phyloP scores from a whole-genome alignment of 2,329 filamentous ascomycete genomes.

The Cytospora piceae region DNA sequence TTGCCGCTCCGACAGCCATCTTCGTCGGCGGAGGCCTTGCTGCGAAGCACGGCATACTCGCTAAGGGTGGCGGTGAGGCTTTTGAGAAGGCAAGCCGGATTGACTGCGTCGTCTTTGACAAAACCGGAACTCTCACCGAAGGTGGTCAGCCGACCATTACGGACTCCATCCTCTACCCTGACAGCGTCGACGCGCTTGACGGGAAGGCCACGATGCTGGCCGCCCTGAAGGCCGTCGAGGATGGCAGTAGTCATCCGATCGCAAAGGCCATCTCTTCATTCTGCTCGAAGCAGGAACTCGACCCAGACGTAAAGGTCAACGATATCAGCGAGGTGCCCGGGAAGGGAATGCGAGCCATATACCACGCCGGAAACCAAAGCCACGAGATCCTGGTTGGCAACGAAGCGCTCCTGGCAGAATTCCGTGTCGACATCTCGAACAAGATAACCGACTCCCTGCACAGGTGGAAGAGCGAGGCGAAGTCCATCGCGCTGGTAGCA shows the following conservation, averaged over 20 bases:
- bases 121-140: slow-evolving; percentile 81
- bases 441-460: slow-evolving; percentile 46
- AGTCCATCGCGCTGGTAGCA: slow-evolving; percentile 66
- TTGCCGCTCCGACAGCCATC: slow-evolving; percentile 84
- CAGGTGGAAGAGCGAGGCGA: slow-evolving; percentile 65
- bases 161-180: slow-evolving; percentile 50
- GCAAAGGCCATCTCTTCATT: slow-evolving; percentile 71
- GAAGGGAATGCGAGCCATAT: slow-evolving; percentile 67
- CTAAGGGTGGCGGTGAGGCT: slow-evolving; percentile 82
- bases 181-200: slow-evolving; percentile 33
- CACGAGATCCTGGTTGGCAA: slow-evolving; percentile 71
- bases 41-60: slow-evolving; percentile 78
- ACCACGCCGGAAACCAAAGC: slow-evolving; percentile 40
- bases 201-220: slow-evolving; percentile 48
- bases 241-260: slow-evolving; percentile 74
- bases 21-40: slow-evolving; percentile 83
- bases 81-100: slow-evolving; percentile 82
- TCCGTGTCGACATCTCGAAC: slow-evolving; percentile 45
- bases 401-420: slow-evolving; percentile 66
- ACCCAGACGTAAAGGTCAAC: slow-evolving; percentile 40
- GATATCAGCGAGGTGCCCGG: slow-evolving; percentile 70
- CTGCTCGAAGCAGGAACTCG: slow-evolving; percentile 49
- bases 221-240: slow-evolving; percentile 65
- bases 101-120: slow-evolving; percentile 83
- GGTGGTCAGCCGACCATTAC: slow-evolving; percentile 73